Percentiles rank a stretch among this genome's conserved stretches.
phyloP scores from a whole-genome alignment of 371 early-diverging fungal genomes.

The Coemansia sp. region DNA sequence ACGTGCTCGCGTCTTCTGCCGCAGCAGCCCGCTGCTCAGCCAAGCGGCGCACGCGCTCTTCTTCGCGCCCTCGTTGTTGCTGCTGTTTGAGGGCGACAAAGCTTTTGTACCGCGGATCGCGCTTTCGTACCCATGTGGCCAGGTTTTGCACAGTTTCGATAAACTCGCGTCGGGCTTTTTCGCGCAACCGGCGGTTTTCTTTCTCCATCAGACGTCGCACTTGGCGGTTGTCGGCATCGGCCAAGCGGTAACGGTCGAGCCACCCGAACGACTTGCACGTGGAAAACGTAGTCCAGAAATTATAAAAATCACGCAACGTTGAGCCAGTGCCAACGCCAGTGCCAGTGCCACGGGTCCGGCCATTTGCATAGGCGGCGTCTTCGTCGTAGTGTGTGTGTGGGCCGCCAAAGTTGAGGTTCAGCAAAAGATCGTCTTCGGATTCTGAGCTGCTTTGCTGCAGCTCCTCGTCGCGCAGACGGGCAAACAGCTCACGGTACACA shows the following conservation, averaged over 20 bases:
- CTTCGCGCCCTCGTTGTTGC: conserved; percentile 33
- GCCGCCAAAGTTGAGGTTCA: conserved; percentile 49
- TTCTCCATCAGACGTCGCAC: conserved; percentile 86
- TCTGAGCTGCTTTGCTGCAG: conserved; percentile 56
- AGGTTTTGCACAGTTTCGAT: conserved; percentile 72
- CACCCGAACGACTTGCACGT: conserved; percentile 82
- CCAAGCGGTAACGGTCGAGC: conserved; percentile 82
- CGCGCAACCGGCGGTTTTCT: conserved; percentile 85
- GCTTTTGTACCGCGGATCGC: conserved; percentile 61
- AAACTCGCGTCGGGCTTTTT: conserved; percentile 79
- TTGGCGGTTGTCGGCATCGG: conserved; percentile 75
- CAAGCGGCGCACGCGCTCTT: conserved; percentile 36
- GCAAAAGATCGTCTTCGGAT: conserved; percentile 37
- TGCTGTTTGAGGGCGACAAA: conserved; percentile 24
- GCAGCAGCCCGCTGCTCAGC: conserved; percentile 40
- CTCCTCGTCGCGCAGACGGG: conserved; percentile 76
- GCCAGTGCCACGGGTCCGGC: not conserved
- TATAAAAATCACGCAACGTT: conserved; percentile 68
- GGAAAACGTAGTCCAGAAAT: conserved; percentile 72
- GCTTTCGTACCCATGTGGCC: conserved; percentile 57
- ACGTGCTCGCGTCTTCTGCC: conserved; percentile 35
- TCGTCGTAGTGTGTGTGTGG: conserved; percentile 43
- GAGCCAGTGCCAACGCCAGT: conserved; percentile 11
- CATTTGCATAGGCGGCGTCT: conserved; percentile 23
- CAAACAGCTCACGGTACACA: conserved; percentile 77